Evolutionary conservation across 345 rosid genomes (phyloP).

Genomic region (Citrus sp.): DNA sequence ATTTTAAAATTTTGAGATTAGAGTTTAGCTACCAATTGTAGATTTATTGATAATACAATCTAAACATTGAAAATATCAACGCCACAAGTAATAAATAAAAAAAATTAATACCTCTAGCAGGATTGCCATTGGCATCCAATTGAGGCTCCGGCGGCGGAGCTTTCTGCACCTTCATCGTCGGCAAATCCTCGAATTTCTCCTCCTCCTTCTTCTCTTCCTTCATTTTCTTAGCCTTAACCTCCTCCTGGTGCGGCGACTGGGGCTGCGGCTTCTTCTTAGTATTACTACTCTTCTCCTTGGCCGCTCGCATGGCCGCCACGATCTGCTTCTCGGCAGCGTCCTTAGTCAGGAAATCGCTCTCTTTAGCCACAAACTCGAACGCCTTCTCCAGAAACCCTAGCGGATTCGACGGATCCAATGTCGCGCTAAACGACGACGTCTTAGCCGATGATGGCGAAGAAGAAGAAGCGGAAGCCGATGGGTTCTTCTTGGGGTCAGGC

Average conservation of each 20-base stretch:
- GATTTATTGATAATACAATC: too few relatives aligned
- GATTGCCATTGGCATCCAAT: background rate
- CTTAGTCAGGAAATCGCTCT: slow-evolving; percentile 61
- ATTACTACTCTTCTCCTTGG: slow-evolving; percentile 50
- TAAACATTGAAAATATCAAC: background rate
- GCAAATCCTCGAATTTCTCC: background rate
- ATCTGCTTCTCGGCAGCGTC: slow-evolving; percentile 69
- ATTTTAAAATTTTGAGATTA: too few relatives aligned
- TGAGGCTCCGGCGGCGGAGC: background rate
- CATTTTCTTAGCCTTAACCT: slow-evolving; percentile 21
- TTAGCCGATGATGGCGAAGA: slow-evolving; percentile 13
- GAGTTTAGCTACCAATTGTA: background rate
- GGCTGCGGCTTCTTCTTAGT: slow-evolving; percentile 14
- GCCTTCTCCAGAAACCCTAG: slow-evolving; percentile 59
- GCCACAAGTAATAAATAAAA: background rate
- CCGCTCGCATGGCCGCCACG: slow-evolving; percentile 43
- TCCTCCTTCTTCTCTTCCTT: slow-evolving; percentile 42
- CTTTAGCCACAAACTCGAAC: slow-evolving; percentile 63
- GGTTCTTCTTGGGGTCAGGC: slow-evolving; percentile 1
- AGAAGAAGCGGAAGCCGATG: slow-evolving; percentile 4
- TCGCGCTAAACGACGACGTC: slow-evolving; percentile 42
- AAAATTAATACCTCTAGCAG: background rate
- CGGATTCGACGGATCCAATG: slow-evolving; percentile 65
- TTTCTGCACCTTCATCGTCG: background rate
- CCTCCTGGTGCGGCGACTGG: slow-evolving; percentile 17